These are phyloP conservation scores for Geotrichum phurueaensis DNA, from an alignment of 1,139 yeast species.

Conservation along the genomic window DNA sequence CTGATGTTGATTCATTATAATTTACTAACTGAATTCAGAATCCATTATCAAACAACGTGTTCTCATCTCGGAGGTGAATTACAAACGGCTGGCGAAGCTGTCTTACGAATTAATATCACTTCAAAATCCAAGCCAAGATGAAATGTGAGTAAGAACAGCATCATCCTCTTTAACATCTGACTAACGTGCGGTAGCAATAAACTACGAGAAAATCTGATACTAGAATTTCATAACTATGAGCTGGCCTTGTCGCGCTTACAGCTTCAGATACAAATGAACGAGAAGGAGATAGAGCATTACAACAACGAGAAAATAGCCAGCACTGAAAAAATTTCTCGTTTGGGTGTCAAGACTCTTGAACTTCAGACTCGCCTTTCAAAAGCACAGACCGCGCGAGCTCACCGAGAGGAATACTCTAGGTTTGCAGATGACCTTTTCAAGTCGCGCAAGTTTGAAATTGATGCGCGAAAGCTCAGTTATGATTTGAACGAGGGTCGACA, in stretches of 20 bases:
- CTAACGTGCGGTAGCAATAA: constrained; percentile 2
- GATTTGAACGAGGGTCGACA: constrained; percentile 10
- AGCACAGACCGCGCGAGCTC: constrained; percentile 26
- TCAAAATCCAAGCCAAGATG: constrained; percentile 8
- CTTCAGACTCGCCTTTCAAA: constrained; percentile 25
- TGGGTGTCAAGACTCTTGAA: constrained; percentile 22
- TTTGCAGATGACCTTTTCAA: constrained; percentile 27
- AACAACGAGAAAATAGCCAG: constrained; percentile 21
- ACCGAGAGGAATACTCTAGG: constrained; percentile 28
- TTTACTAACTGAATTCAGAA: constrained; percentile 1
- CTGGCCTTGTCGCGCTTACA: constrained; percentile 26
- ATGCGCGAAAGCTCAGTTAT: not conserved
- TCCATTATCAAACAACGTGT: constrained; percentile 27
- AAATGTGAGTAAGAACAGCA: constrained; percentile 5
- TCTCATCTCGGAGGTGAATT: constrained; percentile 25
- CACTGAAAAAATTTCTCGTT: constrained; percentile 18
- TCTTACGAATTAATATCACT: constrained; percentile 15
- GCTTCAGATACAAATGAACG: constrained; percentile 27
- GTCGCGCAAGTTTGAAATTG: constrained; percentile 24
- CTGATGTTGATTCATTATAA: not conserved
- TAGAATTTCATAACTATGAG: constrained; percentile 26
- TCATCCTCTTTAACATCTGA: not conserved
- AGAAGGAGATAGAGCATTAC: constrained; percentile 24
- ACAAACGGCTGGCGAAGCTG: constrained; percentile 24
- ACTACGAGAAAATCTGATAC: not conserved